Percentiles rank a stretch among this genome's conserved stretches.
These are phyloP conservation scores for Bimuria novae-zelandiae DNA, from an alignment of 2,329 filamentous ascomycete genomes.

Conservation along the genomic window DNA sequence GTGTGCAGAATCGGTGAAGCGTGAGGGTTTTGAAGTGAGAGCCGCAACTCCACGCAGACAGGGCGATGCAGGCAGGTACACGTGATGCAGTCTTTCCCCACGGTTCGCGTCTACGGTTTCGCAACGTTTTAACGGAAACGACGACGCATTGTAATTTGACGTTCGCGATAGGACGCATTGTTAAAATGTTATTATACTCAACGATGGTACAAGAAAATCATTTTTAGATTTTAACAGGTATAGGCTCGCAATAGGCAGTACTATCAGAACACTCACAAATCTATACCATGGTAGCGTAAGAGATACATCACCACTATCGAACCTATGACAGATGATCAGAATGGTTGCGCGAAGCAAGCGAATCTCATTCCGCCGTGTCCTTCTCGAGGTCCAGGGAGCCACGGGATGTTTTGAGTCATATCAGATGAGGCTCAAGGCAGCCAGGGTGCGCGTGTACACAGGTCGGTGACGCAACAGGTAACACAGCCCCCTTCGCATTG, in stretches of 20 bases:
- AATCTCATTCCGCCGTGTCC: neutral
- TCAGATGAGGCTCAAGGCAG: neutral
- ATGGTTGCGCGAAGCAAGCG: neutral
- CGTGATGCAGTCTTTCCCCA: neutral
- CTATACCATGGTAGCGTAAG: no score
- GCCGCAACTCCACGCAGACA: neutral
- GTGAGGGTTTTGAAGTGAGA: neutral
- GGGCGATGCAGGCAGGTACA: neutral
- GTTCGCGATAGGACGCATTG: no score
- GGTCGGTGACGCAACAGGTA: neutral
- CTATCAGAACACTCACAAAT: no score
- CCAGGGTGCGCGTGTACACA: neutral
- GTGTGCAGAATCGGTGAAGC: neutral
- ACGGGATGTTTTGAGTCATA: slow-evolving; percentile 4
- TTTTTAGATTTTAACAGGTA: no score
- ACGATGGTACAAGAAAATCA: no score
- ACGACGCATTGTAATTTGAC: no score
- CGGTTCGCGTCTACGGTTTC: neutral
- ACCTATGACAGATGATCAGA: neutral
- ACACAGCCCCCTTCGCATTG: no score
- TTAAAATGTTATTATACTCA: no score
- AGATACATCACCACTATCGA: no score
- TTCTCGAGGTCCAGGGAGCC: neutral
- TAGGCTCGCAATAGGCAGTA: no score
- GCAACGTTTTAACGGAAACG: no score